Conservation (phyloP, 177 flowering plant species). For the Telopea speciosissima region DNA sequence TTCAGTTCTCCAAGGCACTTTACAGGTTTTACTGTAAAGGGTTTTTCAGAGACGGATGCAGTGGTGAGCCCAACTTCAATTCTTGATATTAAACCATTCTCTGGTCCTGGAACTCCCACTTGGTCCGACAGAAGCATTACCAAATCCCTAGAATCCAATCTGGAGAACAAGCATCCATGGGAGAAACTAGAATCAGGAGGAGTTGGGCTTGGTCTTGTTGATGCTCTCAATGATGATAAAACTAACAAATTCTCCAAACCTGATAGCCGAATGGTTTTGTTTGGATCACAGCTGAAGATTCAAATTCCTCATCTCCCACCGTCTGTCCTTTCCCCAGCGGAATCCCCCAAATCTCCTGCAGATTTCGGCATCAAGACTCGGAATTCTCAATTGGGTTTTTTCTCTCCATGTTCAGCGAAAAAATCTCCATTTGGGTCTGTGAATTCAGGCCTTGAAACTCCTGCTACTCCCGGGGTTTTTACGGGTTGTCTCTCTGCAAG, state of each 20-base stretch:
- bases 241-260: conserved; percentile 24
- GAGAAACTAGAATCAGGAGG: conserved; percentile 39
- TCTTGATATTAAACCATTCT: conserved; percentile 59
- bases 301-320: conserved; percentile 46
- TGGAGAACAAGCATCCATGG: conserved; percentile 34
- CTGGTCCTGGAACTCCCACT: conserved; percentile 38
- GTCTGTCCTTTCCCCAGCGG: conserved; percentile 19
- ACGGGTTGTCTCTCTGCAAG: conserved; percentile 42
- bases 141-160: conserved; percentile 30
- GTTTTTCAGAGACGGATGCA: conserved; percentile 41
- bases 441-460: conserved; percentile 26
- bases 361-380: conserved; percentile 58
- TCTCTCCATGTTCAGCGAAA: conserved; percentile 22
- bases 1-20: conserved; percentile 54
- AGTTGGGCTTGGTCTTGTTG: conserved; percentile 66
- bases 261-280: conserved; percentile 43
- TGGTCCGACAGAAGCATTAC: conserved; percentile 30
- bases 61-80: conserved; percentile 80
- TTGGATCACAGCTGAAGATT: conserved; percentile 78
- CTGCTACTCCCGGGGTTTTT: conserved; percentile 29
- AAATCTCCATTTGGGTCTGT: conserved; percentile 35
- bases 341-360: conserved; percentile 39
- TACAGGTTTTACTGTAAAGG: conserved; percentile 38
- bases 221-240: conserved; percentile 43
- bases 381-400: conserved; percentile 27